phyloP scores from a whole-genome alignment of 2,329 filamentous ascomycete genomes.

The Hymenoscyphus salicellus region DNA sequence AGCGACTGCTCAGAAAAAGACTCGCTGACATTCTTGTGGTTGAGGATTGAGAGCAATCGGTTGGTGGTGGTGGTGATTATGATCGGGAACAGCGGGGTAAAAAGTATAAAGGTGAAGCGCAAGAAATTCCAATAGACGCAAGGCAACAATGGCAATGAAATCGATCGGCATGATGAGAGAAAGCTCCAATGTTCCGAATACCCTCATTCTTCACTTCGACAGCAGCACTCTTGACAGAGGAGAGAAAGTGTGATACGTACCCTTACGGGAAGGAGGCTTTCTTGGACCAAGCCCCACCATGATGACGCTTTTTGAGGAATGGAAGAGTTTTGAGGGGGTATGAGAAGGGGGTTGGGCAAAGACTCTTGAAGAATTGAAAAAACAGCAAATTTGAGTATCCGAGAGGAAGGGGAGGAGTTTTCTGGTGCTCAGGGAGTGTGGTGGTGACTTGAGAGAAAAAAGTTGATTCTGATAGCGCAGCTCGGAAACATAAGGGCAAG shows the following conservation, averaged over 20 bases:
- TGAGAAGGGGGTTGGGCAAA: neutral
- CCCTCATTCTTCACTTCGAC: neutral
- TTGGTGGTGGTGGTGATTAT: neutral
- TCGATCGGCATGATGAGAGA: neutral
- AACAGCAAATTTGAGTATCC: neutral
- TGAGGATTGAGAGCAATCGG: neutral
- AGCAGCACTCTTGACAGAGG: neutral
- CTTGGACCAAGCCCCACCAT: slow-evolving; percentile 65
- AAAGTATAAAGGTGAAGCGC: neutral
- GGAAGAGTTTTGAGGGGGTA: neutral
- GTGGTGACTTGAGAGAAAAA: neutral
- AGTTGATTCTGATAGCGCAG: neutral
- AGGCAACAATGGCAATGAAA: neutral
- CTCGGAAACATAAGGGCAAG: neutral
- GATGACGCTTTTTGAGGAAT: slow-evolving; percentile 18
- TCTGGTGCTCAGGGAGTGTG: neutral
- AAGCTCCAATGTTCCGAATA: neutral
- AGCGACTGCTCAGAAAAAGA: neutral
- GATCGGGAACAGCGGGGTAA: neutral
- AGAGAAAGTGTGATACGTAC: slow-evolving; percentile 40
- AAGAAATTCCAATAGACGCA: neutral
- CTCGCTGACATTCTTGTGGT: neutral
- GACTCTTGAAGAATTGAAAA: neutral
- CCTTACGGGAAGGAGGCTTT: slow-evolving; percentile 67
- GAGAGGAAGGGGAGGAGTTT: neutral